Percentiles rank a stretch among this genome's conserved stretches.
phyloP scores from a whole-genome alignment of 164 flowering plant species.

The Macadamia tetraphylla region DNA sequence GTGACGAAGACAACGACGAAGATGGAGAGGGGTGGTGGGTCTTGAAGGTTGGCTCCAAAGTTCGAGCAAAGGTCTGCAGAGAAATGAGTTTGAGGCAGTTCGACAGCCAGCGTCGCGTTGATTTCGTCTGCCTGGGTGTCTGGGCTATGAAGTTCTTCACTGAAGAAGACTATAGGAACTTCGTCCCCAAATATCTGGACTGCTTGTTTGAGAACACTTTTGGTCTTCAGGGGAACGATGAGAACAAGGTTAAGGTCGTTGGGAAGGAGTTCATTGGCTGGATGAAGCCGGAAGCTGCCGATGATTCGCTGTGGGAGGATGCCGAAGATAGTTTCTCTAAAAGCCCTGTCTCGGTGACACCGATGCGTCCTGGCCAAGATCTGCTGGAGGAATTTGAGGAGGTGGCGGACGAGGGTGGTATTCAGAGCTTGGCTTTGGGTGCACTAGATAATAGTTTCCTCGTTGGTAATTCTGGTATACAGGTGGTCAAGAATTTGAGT shows the following conservation, averaged over 20 bases:
- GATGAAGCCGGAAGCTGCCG: conserved; percentile 83
- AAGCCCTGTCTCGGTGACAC: conserved; percentile 38
- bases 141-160: conserved; percentile 80
- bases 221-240: conserved; percentile 60
- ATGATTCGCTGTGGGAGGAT: conserved; percentile 93
- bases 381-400: conserved; percentile 87
- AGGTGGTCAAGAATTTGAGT: conserved; percentile 85
- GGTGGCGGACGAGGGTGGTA: conserved; percentile 67
- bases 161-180: conserved; percentile 49
- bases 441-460: conserved; percentile 95
- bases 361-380: conserved; percentile 40
- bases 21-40: conserved; percentile 47
- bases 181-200: conserved; percentile 53
- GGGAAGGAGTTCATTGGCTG: conserved; percentile 96
- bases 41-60: conserved; percentile 47
- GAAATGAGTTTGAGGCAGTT: conserved; percentile 62
- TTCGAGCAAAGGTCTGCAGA: conserved; percentile 34
- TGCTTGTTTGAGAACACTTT: conserved; percentile 87
- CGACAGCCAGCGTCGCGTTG: conserved; percentile 62
- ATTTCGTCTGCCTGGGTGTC: conserved; percentile 58
- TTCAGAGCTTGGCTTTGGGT: conserved; percentile 93
- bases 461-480: conserved; percentile 78
- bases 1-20: conserved; percentile 19
- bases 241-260: conserved; percentile 64
- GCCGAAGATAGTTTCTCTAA: conserved; percentile 49